Base-by-base conservation (phyloP, 345 rosid species). In the Eucalyptus virginea region DNA sequence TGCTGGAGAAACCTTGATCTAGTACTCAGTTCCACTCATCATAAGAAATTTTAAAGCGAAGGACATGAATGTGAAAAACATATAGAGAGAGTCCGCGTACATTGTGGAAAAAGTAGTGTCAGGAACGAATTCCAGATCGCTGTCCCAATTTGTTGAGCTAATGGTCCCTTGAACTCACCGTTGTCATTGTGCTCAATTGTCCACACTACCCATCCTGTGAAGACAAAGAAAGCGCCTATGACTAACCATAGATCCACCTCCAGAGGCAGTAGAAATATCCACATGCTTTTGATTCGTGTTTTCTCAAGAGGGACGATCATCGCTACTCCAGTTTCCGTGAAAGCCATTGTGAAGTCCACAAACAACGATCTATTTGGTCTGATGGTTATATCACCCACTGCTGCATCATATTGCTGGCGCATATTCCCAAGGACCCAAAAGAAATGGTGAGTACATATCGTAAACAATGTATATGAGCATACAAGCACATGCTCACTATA, bases 221-320 rank as follows among this genome's bases (percentile, higher is more conserved):
- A 94, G 44, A 93, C 87, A 48, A 92, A 93, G 60, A 92, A 92
- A 47, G 32, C 32, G 19, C 90, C 93, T 37, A 86, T 92, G 83
- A 92, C 90, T 30, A 93, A 11, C 97, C 97, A 96, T n/a, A 95
- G 94, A 18, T 91, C 87, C 88, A 30, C 58, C 49, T 90, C 88
- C 7, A 94, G 89, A 8, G 97, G 98, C 89, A 90, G 89, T 7
- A 94, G 90, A 91, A 96, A 96, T 67, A 92, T 91, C 97, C 96
- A 94, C 83, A 90, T 89, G 86, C 89, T 90, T 60, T 83, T 93
- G 58, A 56, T 87, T 40, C 81, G 89, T 21, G 90, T 83, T 2
- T 54, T 67, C 69, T 89, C 49, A 3, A 89, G 81, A 51, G 87
- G 83, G 67, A 93, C 96, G 24, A 94, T 89, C 94, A 93, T 90